A percentile compares a stretch with the other conserved stretches of the same genome.
Evolutionary conservation across 805 yeast species (phyloP).

Genomic region (Saturnispora besseyi): DNA sequence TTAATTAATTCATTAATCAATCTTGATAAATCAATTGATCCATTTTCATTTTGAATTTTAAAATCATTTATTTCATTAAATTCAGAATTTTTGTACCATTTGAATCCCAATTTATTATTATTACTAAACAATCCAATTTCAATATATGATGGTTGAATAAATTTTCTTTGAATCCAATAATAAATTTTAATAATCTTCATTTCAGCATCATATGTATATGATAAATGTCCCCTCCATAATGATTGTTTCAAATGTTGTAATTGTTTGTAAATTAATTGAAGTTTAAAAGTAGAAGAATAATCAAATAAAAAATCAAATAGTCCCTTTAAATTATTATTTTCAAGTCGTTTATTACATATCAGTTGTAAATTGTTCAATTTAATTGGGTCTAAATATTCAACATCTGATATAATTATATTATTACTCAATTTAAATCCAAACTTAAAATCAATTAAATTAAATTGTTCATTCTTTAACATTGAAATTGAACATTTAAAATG

Average conservation of each 20-base stretch:
- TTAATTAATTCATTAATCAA: conserved; percentile 32
- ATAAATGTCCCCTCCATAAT: conserved; percentile 52
- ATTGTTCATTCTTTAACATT: conserved; percentile 57
- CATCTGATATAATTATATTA: conserved; percentile 22
- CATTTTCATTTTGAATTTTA: conserved; percentile 27
- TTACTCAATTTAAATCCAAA: conserved; percentile 45
- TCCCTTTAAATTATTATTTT: conserved; percentile 36
- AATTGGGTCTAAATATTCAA: conserved; percentile 23
- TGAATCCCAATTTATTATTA: conserved; percentile 38
- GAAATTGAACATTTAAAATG: conserved; percentile 75
- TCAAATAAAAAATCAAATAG: conserved; percentile 48
- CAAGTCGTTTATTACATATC: conserved; percentile 44
- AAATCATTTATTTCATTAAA: conserved; percentile 17
- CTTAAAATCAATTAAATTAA: conserved; percentile 69
- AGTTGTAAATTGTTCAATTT: conserved; percentile 41
- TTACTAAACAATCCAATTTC: conserved; percentile 50
- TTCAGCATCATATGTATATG: conserved; percentile 48
- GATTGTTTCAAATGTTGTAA: conserved; percentile 41
- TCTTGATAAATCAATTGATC: conserved; percentile 30
- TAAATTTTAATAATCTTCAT: conserved; percentile 45
- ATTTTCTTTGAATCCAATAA: conserved; percentile 54
- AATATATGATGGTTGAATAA: conserved; percentile 40
- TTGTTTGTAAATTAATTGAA: conserved; percentile 52
- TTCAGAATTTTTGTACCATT: conserved; percentile 56
- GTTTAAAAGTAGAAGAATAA: conserved; percentile 55